Conservation (phyloP, 2,329 filamentous ascomycete species). For the Cordyceps pruinosa region DNA sequence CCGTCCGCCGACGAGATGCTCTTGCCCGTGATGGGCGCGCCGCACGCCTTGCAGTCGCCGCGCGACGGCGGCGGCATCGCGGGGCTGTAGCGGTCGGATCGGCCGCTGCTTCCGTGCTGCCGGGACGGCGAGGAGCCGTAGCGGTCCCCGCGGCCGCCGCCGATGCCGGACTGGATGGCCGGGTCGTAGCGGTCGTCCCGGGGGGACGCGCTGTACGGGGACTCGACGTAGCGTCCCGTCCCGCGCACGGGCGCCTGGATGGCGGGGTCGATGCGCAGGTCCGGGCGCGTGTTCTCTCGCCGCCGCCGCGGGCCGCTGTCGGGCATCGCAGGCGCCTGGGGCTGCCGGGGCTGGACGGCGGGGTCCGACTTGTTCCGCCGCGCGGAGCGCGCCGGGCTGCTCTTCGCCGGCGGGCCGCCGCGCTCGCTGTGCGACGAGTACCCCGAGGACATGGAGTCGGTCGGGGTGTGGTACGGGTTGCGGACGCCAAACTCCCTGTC, state of each 20-base stretch:
- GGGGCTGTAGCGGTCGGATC: neutral
- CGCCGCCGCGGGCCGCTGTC: slow-evolving; percentile 46
- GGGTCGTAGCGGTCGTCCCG: slow-evolving; percentile 19
- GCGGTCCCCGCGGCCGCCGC: neutral
- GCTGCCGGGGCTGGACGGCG: neutral
- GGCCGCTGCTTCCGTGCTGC: slow-evolving; percentile 1
- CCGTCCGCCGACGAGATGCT: slow-evolving; percentile 92
- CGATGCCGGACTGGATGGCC: slow-evolving; percentile 18
- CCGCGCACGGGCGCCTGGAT: slow-evolving; percentile 21
- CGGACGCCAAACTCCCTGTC: slow-evolving; percentile 53
- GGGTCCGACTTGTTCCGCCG: neutral
- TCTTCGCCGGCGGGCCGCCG: slow-evolving; percentile 54
- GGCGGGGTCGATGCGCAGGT: slow-evolving; percentile 29
- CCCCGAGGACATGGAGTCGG: slow-evolving; percentile 59
- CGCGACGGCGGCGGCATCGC: slow-evolving; percentile 40
- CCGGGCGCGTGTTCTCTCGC: slow-evolving; percentile 23
- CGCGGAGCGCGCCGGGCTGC: slow-evolving; percentile 31
- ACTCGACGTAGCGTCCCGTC: slow-evolving; percentile 22
- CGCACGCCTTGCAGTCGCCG: slow-evolving; percentile 78
- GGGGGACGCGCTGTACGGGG: slow-evolving; percentile 23
- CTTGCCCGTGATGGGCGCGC: slow-evolving; percentile 73
- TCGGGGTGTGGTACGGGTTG: slow-evolving; percentile 58
- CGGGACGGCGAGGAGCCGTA: slow-evolving; percentile 8
- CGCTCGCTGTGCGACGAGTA: slow-evolving; percentile 52
- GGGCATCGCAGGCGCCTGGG: neutral